phyloP scores from a whole-genome alignment of 768 basidiomycete genomes.

The Rhizopogon salebrosus region DNA sequence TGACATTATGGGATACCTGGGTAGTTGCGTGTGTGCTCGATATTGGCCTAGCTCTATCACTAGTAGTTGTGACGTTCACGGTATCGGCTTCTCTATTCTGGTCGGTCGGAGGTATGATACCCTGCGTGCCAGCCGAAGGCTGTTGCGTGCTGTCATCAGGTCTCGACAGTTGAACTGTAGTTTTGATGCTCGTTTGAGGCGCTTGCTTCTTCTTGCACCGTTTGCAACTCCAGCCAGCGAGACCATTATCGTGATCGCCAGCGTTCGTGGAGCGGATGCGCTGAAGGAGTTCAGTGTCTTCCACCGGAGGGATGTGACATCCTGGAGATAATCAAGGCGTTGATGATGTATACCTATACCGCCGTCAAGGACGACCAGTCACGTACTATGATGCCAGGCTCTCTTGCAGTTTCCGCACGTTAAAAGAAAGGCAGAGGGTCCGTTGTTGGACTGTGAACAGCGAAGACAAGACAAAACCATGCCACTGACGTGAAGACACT shows the following conservation, averaged over 20 bases:
- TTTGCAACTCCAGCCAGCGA: slow-evolving; percentile 24
- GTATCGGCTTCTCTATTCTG: neutral
- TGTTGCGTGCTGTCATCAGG: neutral
- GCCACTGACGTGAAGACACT: too few species aligned
- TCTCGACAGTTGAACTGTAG: neutral
- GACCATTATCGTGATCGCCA: slow-evolving; percentile 17
- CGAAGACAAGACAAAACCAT: slow-evolving; percentile 16
- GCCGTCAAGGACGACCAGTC: too few species aligned
- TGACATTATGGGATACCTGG: too few species aligned
- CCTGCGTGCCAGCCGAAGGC: neutral
- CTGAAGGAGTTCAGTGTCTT: slow-evolving; percentile 18
- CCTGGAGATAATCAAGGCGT: slow-evolving; percentile 10
- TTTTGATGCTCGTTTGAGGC: neutral
- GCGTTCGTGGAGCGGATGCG: slow-evolving; percentile 20
- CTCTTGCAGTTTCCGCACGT: slow-evolving; percentile 28
- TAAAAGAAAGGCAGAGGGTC: slow-evolving; percentile 27
- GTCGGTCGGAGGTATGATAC: neutral
- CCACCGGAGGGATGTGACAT: slow-evolving; percentile 28
- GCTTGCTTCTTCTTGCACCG: slow-evolving; percentile 22
- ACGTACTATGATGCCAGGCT: slow-evolving; percentile 31
- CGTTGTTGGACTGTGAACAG: slow-evolving; percentile 19
- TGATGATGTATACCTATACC: neutral
- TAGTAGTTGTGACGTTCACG: neutral
- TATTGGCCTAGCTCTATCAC: neutral
- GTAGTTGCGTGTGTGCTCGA: neutral